Conservation (phyloP, 73 alveolate species). For the Paramecium sonneborni region DNA sequence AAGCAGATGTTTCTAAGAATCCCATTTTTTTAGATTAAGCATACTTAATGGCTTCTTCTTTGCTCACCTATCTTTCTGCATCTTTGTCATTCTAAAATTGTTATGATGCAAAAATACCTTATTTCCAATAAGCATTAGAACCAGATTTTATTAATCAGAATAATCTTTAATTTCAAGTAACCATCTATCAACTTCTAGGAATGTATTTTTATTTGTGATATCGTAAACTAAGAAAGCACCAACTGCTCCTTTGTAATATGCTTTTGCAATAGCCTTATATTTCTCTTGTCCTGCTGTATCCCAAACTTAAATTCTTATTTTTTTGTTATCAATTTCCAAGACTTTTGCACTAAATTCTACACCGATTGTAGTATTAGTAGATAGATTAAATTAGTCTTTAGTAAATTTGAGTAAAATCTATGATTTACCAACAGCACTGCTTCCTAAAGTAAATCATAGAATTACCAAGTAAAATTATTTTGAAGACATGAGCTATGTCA, state of each 20-base stretch:
- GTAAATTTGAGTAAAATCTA: slow-evolving; percentile 77
- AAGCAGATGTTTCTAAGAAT: background rate
- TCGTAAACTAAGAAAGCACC: slow-evolving; percentile 65
- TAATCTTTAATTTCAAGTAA: slow-evolving; percentile 16
- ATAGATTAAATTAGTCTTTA: slow-evolving; percentile 70
- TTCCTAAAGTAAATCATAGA: slow-evolving; percentile 55
- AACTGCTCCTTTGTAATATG: slow-evolving; percentile 66
- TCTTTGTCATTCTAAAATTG: background rate
- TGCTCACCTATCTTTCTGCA: background rate
- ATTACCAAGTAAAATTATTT: background rate
- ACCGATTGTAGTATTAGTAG: slow-evolving; percentile 86
- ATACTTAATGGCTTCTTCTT: background rate
- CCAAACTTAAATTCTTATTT: slow-evolving; percentile 81
- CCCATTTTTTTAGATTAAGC: slow-evolving; percentile 27
- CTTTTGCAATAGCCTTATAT: slow-evolving; percentile 45
- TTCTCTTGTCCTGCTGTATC: slow-evolving; percentile 70
- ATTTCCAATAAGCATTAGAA: slow-evolving; percentile 62
- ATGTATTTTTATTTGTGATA: slow-evolving; percentile 53
- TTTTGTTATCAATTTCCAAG: slow-evolving; percentile 71
- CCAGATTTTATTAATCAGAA: slow-evolving; percentile 12
- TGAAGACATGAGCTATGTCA: background rate
- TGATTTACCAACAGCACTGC: slow-evolving; percentile 82
- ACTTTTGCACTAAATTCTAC: slow-evolving; percentile 89
- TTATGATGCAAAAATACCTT: background rate
- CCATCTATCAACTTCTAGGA: slow-evolving; percentile 47